Evolutionary conservation across 108 stramenopile genomes (phyloP), one percentile per base, ranked within the genome.

Genomic region (Pseudonitzschia multistriata): DNA sequence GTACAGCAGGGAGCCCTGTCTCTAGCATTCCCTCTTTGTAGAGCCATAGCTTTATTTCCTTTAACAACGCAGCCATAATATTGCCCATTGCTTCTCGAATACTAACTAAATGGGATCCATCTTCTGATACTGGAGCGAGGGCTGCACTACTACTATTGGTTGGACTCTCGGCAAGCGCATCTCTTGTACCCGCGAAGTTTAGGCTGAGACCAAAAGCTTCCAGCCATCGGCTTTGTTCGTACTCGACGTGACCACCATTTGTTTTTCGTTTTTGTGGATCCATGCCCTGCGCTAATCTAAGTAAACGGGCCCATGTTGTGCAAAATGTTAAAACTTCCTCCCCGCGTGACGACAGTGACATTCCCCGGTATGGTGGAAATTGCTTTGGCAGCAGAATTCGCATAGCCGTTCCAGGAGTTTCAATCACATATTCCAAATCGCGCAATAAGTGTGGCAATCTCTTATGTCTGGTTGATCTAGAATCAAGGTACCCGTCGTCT

Each of bases 351-450:
- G 80, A 76, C 28, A 78, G 29, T 14, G 74, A 62, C 59, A 67
- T 42, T 13, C 76, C 76, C 54, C 82, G 71, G 65, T 74, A 79
- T 13, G 67, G 45, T 15, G 76, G 82, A 56, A 74, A 83, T 47
- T 66, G 71, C 13, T 66, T 45, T n/a, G 85, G 79, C 27, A 83
- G 67, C 3, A 92, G 77, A 31, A 95, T 54, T 57, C 88, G 79
- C 39, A 89, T 62, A 5, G 91, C 84, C 29, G 94, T 95, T 31
- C 89, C 88, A 56, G 91, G 88, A 37, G 92, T 96, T 72, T 96
- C 92, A 62, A 92, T 87, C 10, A 93, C 85, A 67, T 93, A 96
- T 68, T 96, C 95, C 66, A 96, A 81, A 73, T 96, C 95, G 28
- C 95, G 81, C 25, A 96, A 73, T 21, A 93, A 67, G 54, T 90